Base-by-base conservation (phyloP, 1,284 basidiomycete species). In the Vanrija pseudolonga region DNA sequence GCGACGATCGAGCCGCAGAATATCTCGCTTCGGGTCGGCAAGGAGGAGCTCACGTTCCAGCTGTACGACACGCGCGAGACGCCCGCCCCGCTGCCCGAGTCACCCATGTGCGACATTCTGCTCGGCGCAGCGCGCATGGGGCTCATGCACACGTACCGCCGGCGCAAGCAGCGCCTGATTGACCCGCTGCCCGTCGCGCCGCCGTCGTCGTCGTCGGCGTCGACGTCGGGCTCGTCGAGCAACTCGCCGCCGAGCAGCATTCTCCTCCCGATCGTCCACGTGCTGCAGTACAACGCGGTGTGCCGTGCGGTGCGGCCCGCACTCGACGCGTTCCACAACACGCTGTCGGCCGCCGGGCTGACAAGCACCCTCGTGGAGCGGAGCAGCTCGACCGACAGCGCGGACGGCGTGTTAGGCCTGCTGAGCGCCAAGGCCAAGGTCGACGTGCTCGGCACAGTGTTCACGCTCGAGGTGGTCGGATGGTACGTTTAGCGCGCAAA, bases 21-120 rank as follows among this genome's bases (percentile, higher is more conserved):
- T 3, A 54, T 70, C 14, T 44, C 52, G 0, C 42, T 70, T 1
- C 46, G 55, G 8, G 49, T 67, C 6, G 71, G 65, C 0, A 57
- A 57, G 12, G 55, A 65, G n/a, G 63, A 62, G 18, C 50, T 72
- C 3, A 49, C 58, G 0, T 71, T 71, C 51, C 63, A 66, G 23
- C 47, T 72, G 66, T 68, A 66, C 54, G 71, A 73, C 53, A 58
- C 66, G 9, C 61, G 64, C 15, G 41, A 53, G 14, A 32, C 51
- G 9, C 52, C 55, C 6, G 22, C 40, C 6, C 36, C 40, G 18
- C 40, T 45, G 41, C 17, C 32, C 3, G 39, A 38, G 18, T 64
- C 65, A 1, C 56, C 69, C 2, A n/a, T 61, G 15, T 66, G 65
- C 44, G 72, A 74, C 45, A 45, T 64, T 0, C 46, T 73, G 14